A percentile compares a stretch with the other conserved stretches of the same genome.
These are phyloP conservation scores for Nitzschia inconspicua DNA, from an alignment of 108 stramenopile genomes.

Conservation along the genomic window DNA sequence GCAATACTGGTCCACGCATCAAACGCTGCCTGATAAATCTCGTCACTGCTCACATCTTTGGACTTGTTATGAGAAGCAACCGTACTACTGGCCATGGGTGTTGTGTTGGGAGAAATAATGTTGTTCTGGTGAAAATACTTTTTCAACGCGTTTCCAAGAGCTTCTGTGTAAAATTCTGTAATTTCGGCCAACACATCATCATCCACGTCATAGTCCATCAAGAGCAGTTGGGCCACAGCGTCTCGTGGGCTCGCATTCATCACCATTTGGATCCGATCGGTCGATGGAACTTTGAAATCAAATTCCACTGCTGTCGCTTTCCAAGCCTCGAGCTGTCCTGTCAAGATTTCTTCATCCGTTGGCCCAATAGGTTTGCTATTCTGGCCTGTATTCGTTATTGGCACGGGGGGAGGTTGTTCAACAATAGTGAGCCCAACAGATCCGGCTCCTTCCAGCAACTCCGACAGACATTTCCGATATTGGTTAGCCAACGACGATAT, in stretches of 20 bases:
- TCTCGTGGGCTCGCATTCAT: constrained; percentile 14
- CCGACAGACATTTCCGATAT: constrained; percentile 9
- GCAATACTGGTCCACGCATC: constrained; percentile 38
- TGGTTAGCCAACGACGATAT: constrained; percentile 16
- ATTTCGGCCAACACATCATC: background rate
- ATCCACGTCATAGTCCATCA: constrained; percentile 18
- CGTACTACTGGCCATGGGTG: background rate
- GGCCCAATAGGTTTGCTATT: background rate
- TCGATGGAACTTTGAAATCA: constrained; percentile 13
- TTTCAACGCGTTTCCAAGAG: constrained; percentile 12
- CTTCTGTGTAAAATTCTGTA: constrained; percentile 9
- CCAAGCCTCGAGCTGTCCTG: constrained; percentile 27
- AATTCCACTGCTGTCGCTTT: constrained; percentile 9
- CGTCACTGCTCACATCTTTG: constrained; percentile 15
- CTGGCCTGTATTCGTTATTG: background rate
- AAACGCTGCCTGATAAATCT: constrained; percentile 27
- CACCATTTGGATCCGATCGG: constrained; percentile 27
- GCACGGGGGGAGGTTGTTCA: too few species aligned
- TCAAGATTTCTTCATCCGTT: constrained; percentile 22
- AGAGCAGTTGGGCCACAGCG: constrained; percentile 14
- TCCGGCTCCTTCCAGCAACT: too few species aligned
- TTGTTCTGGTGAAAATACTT: constrained; percentile 5
- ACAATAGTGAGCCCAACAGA: too few species aligned
- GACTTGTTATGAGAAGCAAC: background rate
- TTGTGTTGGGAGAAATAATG: background rate